Percentiles rank a stretch among this genome's conserved stretches.
These are phyloP conservation scores for Dipteronia sinensis DNA, from an alignment of 345 rosid genomes.

Conservation along the genomic window DNA sequence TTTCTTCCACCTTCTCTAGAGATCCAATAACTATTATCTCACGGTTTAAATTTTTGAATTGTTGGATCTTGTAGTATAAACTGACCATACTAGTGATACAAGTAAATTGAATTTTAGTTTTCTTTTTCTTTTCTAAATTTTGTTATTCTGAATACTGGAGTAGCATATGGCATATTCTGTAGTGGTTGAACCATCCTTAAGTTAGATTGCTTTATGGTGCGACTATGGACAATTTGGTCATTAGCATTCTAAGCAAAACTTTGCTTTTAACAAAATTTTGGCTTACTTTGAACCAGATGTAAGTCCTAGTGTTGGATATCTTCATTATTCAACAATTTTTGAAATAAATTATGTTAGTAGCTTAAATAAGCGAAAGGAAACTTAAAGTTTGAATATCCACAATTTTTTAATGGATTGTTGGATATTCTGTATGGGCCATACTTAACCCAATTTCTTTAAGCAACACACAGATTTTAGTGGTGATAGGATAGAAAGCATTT, in stretches of 20 bases:
- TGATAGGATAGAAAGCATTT: not conserved
- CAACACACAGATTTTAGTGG: not conserved
- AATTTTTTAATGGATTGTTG: not conserved
- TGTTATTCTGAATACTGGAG: not conserved
- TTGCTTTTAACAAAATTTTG: not conserved
- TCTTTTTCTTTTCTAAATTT: not conserved
- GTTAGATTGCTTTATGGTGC: not conserved
- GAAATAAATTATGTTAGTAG: not conserved
- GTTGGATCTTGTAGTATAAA: not conserved
- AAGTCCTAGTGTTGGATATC: not conserved
- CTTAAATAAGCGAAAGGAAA: not conserved
- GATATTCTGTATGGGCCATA: not conserved
- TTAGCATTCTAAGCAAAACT: not conserved
- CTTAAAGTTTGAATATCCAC: not conserved
- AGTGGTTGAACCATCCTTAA: not conserved
- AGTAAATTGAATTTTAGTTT: not conserved
- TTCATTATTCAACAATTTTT: not conserved
- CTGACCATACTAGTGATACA: not conserved
- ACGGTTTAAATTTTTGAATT: constrained; percentile 8
- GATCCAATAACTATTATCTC: not conserved
- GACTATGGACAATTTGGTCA: not conserved
- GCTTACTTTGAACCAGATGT: not conserved
- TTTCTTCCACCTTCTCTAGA: not conserved
- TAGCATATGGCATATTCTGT: not conserved
- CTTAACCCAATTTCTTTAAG: not conserved